Evolutionary conservation across 2,329 filamentous ascomycete species (phyloP), one percentile per base, ranked within the genome.

Genomic region (Ceratocystis destructans): DNA sequence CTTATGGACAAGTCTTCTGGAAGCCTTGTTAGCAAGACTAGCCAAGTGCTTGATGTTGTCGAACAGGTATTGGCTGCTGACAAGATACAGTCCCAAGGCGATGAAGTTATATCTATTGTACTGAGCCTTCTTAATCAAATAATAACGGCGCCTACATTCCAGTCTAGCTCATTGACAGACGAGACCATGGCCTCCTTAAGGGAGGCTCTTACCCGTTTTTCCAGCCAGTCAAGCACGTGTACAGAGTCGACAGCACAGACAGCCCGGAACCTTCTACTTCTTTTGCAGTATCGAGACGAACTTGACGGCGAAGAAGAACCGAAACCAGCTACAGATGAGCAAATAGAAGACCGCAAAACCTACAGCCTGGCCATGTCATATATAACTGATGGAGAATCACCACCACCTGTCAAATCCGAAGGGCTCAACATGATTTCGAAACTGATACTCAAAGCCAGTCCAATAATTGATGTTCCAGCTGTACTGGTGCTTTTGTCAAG

Each of bases 401-500:
- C 85, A 0, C 80, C 86, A 0, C 86, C 86, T 0, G 84, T 88
- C n/a, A 80, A 84, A 2, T 83, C 82, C 0, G 84, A 88, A 71
- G 86, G 86, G 0, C 75, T 88, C 7, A 82, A 83, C 62, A 75
- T 88, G 1, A 73, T 88, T 10, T 82, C 83, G 0, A 74, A 73
- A 2, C 76, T 90, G 7, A 80, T 90, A 48, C 70, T 77, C 28
- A 73, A 79, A 0, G 76, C 78, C 48, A 83, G 83, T 53, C 74
- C 84, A 0, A 77, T 86, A 8, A 73, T 90, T 17, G 87, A 90
- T 71, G 80, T 90, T n/a, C 83, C 83, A 0, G 81, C 84, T 1
- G 78, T 84, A 2, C 77, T 87, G 0, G 81, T 87, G 5, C 77
- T 89, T 1, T 77, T 90, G 64, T 83, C 84, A 0, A 83, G 81